Evolutionary conservation across 768 basidiomycete genomes (phyloP).

Genomic region (Trametes cingulata): DNA sequence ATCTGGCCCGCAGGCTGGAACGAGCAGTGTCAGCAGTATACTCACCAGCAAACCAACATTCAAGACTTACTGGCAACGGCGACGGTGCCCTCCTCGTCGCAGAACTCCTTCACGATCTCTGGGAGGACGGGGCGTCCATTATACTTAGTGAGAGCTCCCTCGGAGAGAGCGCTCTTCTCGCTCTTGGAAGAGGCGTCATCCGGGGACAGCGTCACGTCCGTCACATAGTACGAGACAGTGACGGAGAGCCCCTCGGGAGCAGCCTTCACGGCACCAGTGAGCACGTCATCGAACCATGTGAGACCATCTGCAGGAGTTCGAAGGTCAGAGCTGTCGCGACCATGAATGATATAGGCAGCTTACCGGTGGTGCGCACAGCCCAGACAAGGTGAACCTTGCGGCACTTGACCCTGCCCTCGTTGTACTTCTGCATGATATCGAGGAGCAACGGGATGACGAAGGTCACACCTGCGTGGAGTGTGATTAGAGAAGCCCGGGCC

Average conservation of each 20-base stretch:
- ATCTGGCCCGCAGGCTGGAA: conserved; percentile 34
- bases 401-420: conserved; percentile 21
- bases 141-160: conserved; percentile 20
- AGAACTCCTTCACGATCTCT: not conserved
- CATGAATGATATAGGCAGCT: not conserved
- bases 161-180: conserved; percentile 20
- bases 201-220: conserved; percentile 1
- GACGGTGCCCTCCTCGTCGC: conserved; percentile 15
- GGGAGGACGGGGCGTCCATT: conserved; percentile 12
- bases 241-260: conserved; percentile 15
- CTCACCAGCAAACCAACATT: not conserved
- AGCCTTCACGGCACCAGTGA: conserved; percentile 10
- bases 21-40: conserved; percentile 1
- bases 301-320: conserved; percentile 16
- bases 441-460: conserved; percentile 28
- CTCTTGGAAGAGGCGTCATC: conserved; percentile 22
- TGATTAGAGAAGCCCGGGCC: conserved; percentile 24
- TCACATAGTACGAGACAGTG: not conserved
- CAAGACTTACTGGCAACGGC: conserved; percentile 31
- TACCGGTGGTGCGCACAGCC: conserved; percentile 25
- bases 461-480: not conserved
- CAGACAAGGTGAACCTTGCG: conserved; percentile 29
- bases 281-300: conserved; percentile 25
- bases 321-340: not conserved
- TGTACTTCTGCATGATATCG: conserved; percentile 26